These are phyloP conservation scores for Trichoderma reesei DNA, from an alignment of 495 filamentous ascomycete species.

Conservation along the genomic window DNA sequence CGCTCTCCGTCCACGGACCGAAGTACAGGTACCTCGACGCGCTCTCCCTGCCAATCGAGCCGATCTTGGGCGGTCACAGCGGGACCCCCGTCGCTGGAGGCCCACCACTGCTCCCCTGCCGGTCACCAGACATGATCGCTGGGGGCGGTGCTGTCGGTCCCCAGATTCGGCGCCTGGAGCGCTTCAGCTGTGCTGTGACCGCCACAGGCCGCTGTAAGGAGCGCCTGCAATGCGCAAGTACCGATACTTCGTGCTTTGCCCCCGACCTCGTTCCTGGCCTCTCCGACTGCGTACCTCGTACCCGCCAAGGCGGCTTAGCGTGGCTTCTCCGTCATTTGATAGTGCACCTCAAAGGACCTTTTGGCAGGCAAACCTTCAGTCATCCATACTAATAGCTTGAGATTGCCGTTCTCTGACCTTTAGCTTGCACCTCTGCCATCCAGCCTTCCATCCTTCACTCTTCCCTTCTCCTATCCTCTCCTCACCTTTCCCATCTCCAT, in stretches of 20 bases:
- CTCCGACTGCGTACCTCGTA: neutral
- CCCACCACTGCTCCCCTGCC: neutral
- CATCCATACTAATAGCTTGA: neutral
- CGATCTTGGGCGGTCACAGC: constrained; percentile 1
- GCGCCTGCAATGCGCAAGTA: neutral
- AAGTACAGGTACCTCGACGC: no score
- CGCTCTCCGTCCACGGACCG: neutral
- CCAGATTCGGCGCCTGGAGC: neutral
- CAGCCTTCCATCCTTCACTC: neutral
- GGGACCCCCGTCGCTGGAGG: neutral
- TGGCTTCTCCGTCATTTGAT: neutral
- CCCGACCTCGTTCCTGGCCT: neutral
- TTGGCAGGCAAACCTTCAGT: neutral
- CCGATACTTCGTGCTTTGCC: neutral
- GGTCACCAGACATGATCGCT: neutral
- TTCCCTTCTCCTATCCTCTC: neutral
- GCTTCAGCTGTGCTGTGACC: neutral
- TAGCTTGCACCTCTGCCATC: neutral
- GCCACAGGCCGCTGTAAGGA: neutral
- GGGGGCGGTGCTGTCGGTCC: no score
- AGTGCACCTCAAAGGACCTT: neutral
- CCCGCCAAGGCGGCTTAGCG: neutral
- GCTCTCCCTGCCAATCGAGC: neutral
- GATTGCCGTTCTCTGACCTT: no score
- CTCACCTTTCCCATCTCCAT: neutral